Percentiles rank a stretch among this genome's conserved stretches.
phyloP scores from a whole-genome alignment of 495 filamentous ascomycete species.

The Apiosordaria backusii region DNA sequence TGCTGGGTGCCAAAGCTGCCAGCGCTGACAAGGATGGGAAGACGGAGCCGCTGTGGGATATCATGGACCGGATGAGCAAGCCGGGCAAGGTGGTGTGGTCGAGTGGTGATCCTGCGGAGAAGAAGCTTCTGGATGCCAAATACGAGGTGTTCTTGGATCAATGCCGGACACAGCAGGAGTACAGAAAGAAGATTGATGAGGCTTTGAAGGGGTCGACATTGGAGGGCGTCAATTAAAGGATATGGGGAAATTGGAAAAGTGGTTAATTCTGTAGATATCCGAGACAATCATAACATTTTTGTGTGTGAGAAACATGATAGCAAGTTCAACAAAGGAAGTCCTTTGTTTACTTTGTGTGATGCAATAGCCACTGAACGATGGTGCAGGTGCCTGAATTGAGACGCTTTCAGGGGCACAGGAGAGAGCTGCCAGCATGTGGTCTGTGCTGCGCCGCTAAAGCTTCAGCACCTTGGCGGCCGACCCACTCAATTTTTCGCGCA shows the following conservation, averaged over 20 bases:
- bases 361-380: neutral
- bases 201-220: slow-evolving; percentile 48
- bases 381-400: neutral
- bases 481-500: neutral
- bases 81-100: slow-evolving; percentile 80
- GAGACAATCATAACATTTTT: neutral
- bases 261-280: neutral
- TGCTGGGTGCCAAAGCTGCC: slow-evolving; percentile 94
- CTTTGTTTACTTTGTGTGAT: neutral
- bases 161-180: slow-evolving; percentile 69
- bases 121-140: slow-evolving; percentile 76
- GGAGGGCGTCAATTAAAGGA: slow-evolving; percentile 3
- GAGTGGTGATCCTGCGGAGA: slow-evolving; percentile 63
- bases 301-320: neutral
- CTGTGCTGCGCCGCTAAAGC: neutral
- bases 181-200: slow-evolving; percentile 64
- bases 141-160: slow-evolving; percentile 82
- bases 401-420: neutral
- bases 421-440: neutral
- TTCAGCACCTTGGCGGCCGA: neutral
- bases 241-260: neutral
- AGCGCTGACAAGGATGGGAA: slow-evolving; percentile 69
- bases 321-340: neutral
- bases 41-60: slow-evolving; percentile 84
- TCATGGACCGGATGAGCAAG: slow-evolving; percentile 97